Conservation (phyloP, 139 green algal species). For the Micromonas pusilla region DNA sequence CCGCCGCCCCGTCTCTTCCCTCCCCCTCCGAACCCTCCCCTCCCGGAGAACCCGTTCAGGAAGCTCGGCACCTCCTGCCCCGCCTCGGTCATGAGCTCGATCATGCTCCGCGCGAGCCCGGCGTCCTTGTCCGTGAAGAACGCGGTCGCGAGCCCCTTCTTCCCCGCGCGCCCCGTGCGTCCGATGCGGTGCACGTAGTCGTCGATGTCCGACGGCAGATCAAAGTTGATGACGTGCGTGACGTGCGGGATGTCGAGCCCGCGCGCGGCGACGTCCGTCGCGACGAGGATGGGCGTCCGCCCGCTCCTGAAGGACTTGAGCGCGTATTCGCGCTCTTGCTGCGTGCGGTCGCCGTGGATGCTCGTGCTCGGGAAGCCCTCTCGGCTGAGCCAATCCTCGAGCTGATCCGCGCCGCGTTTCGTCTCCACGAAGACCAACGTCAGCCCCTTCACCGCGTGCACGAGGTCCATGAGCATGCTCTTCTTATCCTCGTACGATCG, state of each 20-base stretch:
- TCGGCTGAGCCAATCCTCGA: conserved; percentile 83
- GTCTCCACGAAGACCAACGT: conserved; percentile 97
- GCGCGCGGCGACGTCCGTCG: conserved; percentile 93
- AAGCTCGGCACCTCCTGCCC: conserved; percentile 92
- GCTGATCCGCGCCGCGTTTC: conserved; percentile 87
- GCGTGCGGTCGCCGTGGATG: conserved; percentile 92
- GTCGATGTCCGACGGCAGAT: conserved; percentile 76
- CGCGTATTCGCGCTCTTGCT: conserved; percentile 53
- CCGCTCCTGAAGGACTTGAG: conserved; percentile 77
- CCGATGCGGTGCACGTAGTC: conserved; percentile 82
- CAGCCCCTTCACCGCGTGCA: conserved; percentile 73
- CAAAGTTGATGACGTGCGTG: conserved; percentile 80
- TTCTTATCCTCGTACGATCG: conserved; percentile 66
- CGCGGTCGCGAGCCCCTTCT: conserved; percentile 93
- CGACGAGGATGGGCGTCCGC: conserved; percentile 47
- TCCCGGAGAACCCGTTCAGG: conserved; percentile 68
- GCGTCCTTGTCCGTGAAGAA: conserved; percentile 91
- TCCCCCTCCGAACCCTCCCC: conserved; percentile 31
- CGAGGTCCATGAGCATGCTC: conserved; percentile 86
- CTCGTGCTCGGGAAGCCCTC: conserved; percentile 81
- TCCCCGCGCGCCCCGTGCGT: conserved; percentile 75
- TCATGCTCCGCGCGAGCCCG: conserved; percentile 62
- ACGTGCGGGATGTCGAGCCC: conserved; percentile 86
- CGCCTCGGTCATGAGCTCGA: conserved; percentile 82
- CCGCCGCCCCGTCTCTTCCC: not conserved